These are phyloP conservation scores for Vaccinium macrocarpon DNA, from an alignment of 148 eudicot species.

Conservation along the genomic window DNA sequence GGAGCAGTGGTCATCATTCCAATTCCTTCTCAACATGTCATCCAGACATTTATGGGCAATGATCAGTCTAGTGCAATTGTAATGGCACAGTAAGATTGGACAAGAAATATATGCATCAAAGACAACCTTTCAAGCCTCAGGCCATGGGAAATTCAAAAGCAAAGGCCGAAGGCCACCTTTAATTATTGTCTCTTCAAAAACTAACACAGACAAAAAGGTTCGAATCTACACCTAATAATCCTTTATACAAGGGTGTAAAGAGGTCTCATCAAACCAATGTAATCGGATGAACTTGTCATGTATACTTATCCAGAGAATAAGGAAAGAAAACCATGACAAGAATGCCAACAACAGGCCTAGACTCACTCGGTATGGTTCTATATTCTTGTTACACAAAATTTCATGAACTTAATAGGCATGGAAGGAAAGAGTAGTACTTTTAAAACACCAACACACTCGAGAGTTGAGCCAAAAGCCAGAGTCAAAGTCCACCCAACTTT, in stretches of 20 bases:
- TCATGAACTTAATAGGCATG: constrained; percentile 5
- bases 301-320: neutral
- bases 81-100: neutral
- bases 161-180: neutral
- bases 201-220: neutral
- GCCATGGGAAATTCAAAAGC: neutral
- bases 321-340: neutral
- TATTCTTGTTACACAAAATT: neutral
- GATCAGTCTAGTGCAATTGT: neutral
- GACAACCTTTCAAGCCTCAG: neutral
- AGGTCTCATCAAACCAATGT: neutral
- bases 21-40: neutral
- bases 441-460: neutral
- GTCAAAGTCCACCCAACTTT: neutral
- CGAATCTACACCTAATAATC: neutral
- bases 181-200: neutral
- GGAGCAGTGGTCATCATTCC: neutral
- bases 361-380: neutral
- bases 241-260: neutral
- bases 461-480: neutral
- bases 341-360: neutral
- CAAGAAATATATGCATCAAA: neutral
- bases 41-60: neutral
- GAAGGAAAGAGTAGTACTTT: neutral
- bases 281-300: neutral